Conservation (phyloP, 1,284 basidiomycete species). For the Fomitopsis betulina region DNA sequence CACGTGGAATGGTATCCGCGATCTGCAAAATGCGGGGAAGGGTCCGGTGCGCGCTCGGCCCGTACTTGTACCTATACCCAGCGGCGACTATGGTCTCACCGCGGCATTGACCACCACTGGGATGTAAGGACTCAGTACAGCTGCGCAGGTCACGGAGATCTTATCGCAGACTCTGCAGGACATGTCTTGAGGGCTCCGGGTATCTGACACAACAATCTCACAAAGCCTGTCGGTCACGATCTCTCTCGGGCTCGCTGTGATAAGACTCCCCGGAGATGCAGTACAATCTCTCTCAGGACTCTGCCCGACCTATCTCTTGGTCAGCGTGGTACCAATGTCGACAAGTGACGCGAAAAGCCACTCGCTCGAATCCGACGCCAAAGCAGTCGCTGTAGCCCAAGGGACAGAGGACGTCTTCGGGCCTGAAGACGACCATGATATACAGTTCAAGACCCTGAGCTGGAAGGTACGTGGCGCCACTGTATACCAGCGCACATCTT, state of each 20-base stretch:
- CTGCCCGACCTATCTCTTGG: neutral
- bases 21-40: neutral
- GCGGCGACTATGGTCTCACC: neutral
- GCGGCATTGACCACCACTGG: no score
- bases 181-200: neutral
- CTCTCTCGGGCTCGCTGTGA: neutral
- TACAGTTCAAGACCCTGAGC: conserved; percentile 33
- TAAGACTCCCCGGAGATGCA: neutral
- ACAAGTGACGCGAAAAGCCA: neutral
- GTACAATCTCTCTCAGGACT: neutral
- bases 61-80: neutral
- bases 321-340: neutral
- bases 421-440: conserved; percentile 29
- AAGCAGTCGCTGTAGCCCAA: neutral
- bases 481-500: neutral
- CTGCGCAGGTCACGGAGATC: neutral
- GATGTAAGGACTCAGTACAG: no score
- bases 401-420: conserved; percentile 27
- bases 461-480: conserved; percentile 39
- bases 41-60: neutral
- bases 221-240: neutral
- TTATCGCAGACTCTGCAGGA: neutral
- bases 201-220: neutral
- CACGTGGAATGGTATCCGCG: neutral
- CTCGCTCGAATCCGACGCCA: neutral